A percentile compares a stretch with the other conserved stretches of the same genome.
phyloP scores from a whole-genome alignment of 2,329 filamentous ascomycete species.

The Alternaria sp. region DNA sequence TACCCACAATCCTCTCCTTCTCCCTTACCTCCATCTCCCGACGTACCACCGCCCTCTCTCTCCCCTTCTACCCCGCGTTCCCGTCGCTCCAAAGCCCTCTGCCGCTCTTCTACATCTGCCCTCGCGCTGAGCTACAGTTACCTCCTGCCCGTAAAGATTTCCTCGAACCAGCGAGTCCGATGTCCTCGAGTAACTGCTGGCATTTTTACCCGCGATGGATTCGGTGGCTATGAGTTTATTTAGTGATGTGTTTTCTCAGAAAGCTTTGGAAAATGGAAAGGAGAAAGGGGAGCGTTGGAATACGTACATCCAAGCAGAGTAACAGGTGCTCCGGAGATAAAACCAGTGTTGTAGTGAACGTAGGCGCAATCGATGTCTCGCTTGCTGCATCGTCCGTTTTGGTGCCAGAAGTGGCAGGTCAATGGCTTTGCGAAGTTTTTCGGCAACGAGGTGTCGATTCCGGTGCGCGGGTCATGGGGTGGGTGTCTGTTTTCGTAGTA shows the following conservation, averaged over 20 bases:
- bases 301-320: background rate
- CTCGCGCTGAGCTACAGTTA: background rate
- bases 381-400: slow-evolving; percentile 17
- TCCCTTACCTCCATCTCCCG: background rate
- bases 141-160: background rate
- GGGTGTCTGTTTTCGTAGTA: background rate
- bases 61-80: background rate
- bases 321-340: background rate
- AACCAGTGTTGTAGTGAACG: slow-evolving; percentile 13
- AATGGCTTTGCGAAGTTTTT: slow-evolving; percentile 19
- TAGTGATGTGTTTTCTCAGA: background rate
- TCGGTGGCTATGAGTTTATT: background rate
- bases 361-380: slow-evolving; percentile 15
- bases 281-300: too few relatives aligned
- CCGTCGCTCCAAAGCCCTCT: background rate
- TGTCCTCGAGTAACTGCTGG: background rate
- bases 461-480: background rate
- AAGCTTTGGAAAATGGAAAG: too few relatives aligned
- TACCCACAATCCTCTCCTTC: background rate
- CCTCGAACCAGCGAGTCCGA: background rate
- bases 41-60: background rate
- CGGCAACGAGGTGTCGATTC: slow-evolving; percentile 5
- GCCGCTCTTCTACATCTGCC: background rate
- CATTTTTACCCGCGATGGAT: background rate
- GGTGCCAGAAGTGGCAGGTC: slow-evolving; percentile 24